Base-by-base conservation (phyloP, 2,329 filamentous ascomycete species). In the Xylariaceae sp. region DNA sequence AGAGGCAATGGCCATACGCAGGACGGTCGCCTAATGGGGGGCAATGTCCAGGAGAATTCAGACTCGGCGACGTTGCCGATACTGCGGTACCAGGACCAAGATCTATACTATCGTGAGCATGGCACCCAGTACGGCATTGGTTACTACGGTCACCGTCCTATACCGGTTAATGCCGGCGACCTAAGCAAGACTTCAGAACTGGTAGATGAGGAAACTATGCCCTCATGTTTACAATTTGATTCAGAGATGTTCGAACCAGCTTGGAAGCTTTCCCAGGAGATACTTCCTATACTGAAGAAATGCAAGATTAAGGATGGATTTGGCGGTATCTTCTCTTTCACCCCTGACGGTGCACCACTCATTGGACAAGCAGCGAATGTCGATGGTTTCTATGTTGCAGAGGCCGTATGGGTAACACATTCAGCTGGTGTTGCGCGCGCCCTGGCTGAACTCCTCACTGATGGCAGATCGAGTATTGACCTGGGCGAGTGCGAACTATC, bases 321-420 rank as follows among this genome's bases (percentile, higher is more conserved):
- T 56, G 57, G 62, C 44, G 62, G 62, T 30, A 61, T 64, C 41
- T 64, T 64, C 51, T 64, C 62, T 11, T 64, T 64, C 48, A 64
- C 62, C 2, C 60, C 62, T 7, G 62, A 64, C 37, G 62, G 62
- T 34, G 62, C 57, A 1, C 60, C 62, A 4, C 57, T 64, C 17
- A 10, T 64, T 39, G 62, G 62, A 3, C 62, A 60, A n/a, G 57
- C 62, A 1, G 60, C 62, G 18, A 57, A 59, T 47, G 57, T 64
- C 17, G 62, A 64, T 37, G 62, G 62, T n/a, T 64, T 64, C 60
- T 64, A 60, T 37, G 60, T 64, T 41, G 62, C 62, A 1, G 62
- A 64, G 51, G 62, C 62, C 41, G 62, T 64, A 13, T 64, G 62
- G 62, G 62, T 64, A 41, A 64, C 62, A n/a, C 62, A 64, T 23